Conservation (phyloP, 371 early-diverging fungal genomes). For the Rhizopus arrhizus region DNA sequence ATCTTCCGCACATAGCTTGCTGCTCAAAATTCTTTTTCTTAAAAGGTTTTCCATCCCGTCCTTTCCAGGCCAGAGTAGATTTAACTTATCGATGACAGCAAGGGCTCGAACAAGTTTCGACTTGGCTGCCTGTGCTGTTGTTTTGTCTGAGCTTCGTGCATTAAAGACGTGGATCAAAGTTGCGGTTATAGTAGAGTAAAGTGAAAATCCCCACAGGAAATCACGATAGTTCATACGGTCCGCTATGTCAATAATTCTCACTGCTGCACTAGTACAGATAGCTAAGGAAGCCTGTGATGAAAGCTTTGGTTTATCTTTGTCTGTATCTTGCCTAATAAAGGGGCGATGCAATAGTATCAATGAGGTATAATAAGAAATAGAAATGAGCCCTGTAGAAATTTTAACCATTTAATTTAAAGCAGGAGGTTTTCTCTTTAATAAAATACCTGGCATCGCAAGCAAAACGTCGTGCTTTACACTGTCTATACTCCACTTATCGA, state of each 20-base stretch:
- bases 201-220: constrained; percentile 32
- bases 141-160: constrained; percentile 8
- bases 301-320: constrained; percentile 11
- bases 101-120: constrained; percentile 19
- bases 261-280: constrained; percentile 55
- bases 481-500: background rate
- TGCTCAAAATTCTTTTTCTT: constrained; percentile 13
- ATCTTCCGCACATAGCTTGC: constrained; percentile 8
- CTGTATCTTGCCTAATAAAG: constrained; percentile 37
- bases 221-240: constrained; percentile 32
- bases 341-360: constrained; percentile 79
- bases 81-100: constrained; percentile 15
- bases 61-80: constrained; percentile 5
- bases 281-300: constrained; percentile 35
- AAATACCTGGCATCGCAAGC: constrained; percentile 30
- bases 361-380: constrained; percentile 69
- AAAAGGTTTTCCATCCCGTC: constrained; percentile 9
- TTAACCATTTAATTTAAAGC: background rate
- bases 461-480: constrained; percentile 17
- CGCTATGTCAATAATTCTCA: constrained; percentile 22
- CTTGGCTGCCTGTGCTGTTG: constrained; percentile 21
- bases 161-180: constrained; percentile 26
- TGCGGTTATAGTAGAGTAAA: constrained; percentile 35
- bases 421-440: background rate
- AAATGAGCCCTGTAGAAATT: constrained; percentile 35